Conservation (phyloP, 179 eudicot genomes). For the Gypsophila paniculata region DNA sequence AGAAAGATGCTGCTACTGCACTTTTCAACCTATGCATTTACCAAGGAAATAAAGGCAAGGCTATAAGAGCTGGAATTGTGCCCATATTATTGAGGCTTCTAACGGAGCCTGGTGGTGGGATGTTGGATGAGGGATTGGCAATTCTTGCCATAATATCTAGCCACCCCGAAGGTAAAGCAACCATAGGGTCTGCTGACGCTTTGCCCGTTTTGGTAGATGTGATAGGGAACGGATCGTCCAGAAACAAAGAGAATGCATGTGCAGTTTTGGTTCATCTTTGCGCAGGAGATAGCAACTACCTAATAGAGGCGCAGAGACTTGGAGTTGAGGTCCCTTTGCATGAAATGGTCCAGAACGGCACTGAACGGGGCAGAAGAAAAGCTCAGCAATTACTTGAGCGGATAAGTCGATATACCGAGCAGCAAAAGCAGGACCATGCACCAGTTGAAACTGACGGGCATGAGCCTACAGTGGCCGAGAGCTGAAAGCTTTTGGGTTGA, state of each 20-base stretch:
- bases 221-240: slow-evolving; percentile 70
- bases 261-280: slow-evolving; percentile 87
- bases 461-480: slow-evolving; percentile 33
- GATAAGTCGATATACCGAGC: slow-evolving; percentile 60
- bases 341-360: slow-evolving; percentile 68
- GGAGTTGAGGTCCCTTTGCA: slow-evolving; percentile 53
- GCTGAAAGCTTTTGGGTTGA: slow-evolving; percentile 26
- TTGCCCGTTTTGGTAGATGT: slow-evolving; percentile 73
- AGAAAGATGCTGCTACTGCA: slow-evolving; percentile 96
- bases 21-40: slow-evolving; percentile 83
- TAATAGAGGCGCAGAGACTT: slow-evolving; percentile 58
- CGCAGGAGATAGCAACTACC: slow-evolving; percentile 56
- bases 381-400: slow-evolving; percentile 77
- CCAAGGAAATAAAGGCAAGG: slow-evolving; percentile 97
- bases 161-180: slow-evolving; percentile 79
- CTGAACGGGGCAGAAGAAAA: slow-evolving; percentile 85
- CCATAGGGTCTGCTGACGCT: slow-evolving; percentile 75
- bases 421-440: slow-evolving; percentile 53
- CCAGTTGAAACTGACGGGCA: slow-evolving; percentile 36
- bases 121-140: slow-evolving; percentile 90
- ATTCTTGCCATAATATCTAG: slow-evolving; percentile 80
- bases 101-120: slow-evolving; percentile 69
- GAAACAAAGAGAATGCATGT: slow-evolving; percentile 91
- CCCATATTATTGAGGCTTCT: slow-evolving; percentile 67
- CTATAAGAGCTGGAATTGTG: slow-evolving; percentile 81